Conservation (phyloP, 2,329 filamentous ascomycete genomes). For the Calonectria pteridis region DNA sequence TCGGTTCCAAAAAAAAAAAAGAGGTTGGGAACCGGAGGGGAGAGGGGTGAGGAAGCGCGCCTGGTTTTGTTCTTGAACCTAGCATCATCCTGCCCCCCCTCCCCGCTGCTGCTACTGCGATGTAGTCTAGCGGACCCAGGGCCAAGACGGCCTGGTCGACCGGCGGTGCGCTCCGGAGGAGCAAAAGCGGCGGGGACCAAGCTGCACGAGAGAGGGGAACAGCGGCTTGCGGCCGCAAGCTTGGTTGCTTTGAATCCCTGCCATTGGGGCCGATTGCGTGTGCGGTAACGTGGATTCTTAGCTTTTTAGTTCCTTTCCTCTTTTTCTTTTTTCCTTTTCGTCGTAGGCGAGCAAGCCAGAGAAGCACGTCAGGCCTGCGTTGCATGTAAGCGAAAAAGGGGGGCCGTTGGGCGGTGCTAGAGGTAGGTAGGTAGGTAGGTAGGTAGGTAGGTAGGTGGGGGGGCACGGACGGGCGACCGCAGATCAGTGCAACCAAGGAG, state of each 20-base stretch:
- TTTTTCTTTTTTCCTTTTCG: not conserved
- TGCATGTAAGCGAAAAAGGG: slow-evolving; percentile 24
- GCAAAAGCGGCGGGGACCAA: not conserved
- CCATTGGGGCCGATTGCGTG: not conserved
- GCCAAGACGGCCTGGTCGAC: not conserved
- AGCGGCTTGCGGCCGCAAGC: not conserved
- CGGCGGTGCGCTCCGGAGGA: not conserved
- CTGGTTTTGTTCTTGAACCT: not conserved
- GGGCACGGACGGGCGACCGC: not conserved
- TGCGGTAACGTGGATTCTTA: not conserved
- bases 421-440: no score
- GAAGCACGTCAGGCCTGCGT: slow-evolving; percentile 30
- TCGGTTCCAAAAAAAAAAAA: not conserved
- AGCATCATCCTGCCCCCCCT: not conserved
- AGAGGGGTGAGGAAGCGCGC: not conserved
- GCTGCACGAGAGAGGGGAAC: not conserved
- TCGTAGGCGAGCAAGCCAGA: not conserved
- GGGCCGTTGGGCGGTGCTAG: not conserved
- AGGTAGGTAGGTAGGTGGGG: not conserved
- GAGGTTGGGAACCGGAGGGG: not conserved
- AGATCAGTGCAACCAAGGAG: not conserved
- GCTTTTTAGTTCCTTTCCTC: not conserved
- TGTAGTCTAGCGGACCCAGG: not conserved
- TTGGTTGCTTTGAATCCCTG: not conserved
- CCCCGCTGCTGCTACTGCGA: not conserved